Base-by-base conservation (phyloP, 1,139 yeast genomes). In the Protomyces arabidopsidicola region DNA sequence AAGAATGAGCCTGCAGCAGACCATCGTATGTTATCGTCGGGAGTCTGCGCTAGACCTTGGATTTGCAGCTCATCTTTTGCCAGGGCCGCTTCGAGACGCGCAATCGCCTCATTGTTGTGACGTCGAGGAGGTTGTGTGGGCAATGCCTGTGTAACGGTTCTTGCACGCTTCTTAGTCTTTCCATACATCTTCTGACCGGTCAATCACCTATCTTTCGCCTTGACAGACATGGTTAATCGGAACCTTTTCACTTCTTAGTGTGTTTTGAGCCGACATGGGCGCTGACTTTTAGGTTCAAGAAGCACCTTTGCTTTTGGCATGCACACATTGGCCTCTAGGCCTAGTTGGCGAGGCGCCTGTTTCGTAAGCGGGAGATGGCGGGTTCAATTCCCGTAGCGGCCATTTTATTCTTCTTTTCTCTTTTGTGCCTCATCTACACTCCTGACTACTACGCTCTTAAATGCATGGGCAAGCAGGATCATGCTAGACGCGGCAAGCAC, bases 261-360 rank as follows among this genome's bases (percentile, higher is more conserved):
- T 27, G 31, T 2, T 27, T 27, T 27, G 4, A 1, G 8, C 1
- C 31, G 31, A 5, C 6, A 27, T 27, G 6, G 31, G 6, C 31
- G 31, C 24, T n/a, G n/a, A 16, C 16, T 16, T 42, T 42, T 6
- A 20, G 24, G 6, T 18, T 10, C 1, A 14, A 36, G 14, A 3
- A 6, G 14, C 14, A 36, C 14, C 10, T 24, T 3, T n/a, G 12
- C 12, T 20, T 42, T 42, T 18, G 31, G 9, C 31, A 27, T 16
- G 48, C 22, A n/a, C 48, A 42, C 24, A 12, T 18, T 18, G 48
- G 48, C 48, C 48, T 42, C 48, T 42, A 42, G 48, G 48, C 48
- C 48, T 42, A 42, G 48, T n/a, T 42, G 48, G 48, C 48, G 48
- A 42, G 48, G 48, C 48, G 48, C 48, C 48, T 42, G 48, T 42